Evolutionary conservation across 176 grass and related monocot species (phyloP).

Genomic region (Rhipidocladum racemiflorum): DNA sequence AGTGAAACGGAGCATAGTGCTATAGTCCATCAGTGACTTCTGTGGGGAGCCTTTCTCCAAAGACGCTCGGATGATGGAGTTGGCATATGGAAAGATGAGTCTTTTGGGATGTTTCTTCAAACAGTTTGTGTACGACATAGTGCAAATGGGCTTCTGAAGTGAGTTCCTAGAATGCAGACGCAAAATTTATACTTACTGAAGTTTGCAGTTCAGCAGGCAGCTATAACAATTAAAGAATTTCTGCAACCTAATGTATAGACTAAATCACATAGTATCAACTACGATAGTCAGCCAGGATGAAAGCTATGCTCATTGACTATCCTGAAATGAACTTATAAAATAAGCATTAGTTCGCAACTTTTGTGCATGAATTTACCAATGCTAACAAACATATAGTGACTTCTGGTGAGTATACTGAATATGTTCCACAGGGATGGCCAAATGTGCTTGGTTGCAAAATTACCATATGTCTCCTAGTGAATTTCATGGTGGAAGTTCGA

Average conservation of each 20-base stretch:
- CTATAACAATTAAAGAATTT: constrained; percentile 31
- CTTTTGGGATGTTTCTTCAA: constrained; percentile 42
- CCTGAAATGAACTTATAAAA: constrained; percentile 34
- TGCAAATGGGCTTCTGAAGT: constrained; percentile 31
- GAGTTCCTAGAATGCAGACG: constrained; percentile 21
- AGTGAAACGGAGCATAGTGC: constrained; percentile 39
- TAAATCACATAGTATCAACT: constrained; percentile 25
- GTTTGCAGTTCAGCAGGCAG: neutral
- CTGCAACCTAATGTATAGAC: constrained; percentile 21
- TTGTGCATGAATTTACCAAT: neutral
- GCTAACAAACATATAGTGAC: neutral
- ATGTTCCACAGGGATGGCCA: neutral
- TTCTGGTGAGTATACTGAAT: neutral
- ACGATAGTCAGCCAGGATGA: constrained; percentile 36
- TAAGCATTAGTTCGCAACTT: neutral
- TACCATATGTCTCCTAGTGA: neutral
- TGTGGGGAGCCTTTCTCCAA: constrained; percentile 57
- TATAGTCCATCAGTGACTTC: constrained; percentile 49
- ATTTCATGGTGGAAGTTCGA: neutral
- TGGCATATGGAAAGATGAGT: constrained; percentile 40
- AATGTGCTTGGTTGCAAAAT: constrained; percentile 11
- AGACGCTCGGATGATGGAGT: constrained; percentile 61
- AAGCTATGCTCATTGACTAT: constrained; percentile 10
- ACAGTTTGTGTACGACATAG: constrained; percentile 40
- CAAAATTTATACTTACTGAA: constrained; percentile 22